Conservation (phyloP, 2,329 filamentous ascomycete species). For the Curvularia hawaiiensis region DNA sequence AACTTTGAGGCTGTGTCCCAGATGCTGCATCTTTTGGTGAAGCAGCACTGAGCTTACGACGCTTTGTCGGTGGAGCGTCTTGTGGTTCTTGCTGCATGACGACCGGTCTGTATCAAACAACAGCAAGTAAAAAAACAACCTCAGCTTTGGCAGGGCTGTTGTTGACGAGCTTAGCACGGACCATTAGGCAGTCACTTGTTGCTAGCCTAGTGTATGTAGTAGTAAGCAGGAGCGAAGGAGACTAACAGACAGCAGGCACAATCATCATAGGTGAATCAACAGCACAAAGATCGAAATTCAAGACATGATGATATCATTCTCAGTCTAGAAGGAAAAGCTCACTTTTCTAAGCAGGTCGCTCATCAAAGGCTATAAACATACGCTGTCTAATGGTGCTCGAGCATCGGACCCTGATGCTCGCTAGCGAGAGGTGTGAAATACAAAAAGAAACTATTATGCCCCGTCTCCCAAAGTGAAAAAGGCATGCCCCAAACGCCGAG, state of each 20-base stretch:
- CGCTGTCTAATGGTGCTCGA: constrained; percentile 35
- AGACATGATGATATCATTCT: constrained; percentile 27
- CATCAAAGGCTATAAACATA: constrained; percentile 33
- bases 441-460: constrained; percentile 32
- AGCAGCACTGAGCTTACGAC: constrained; percentile 29
- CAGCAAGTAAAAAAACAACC: not conserved
- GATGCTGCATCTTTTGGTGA: constrained; percentile 6
- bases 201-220: not conserved
- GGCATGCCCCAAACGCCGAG: constrained; percentile 39
- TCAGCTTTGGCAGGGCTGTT: not conserved
- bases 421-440: constrained; percentile 38
- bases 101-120: not conserved
- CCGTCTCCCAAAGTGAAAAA: constrained; percentile 20
- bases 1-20: constrained; percentile 1
- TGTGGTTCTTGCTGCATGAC: constrained; percentile 17
- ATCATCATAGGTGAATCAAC: not conserved
- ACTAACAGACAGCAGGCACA: not conserved
- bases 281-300: not conserved
- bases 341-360: constrained; percentile 29
- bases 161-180: constrained; percentile 6
- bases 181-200: constrained; percentile 12
- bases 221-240: not conserved
- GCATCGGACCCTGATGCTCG: constrained; percentile 25
- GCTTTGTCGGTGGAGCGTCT: constrained; percentile 29
- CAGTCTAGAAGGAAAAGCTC: constrained; percentile 23